phyloP scores from a whole-genome alignment of 2,329 filamentous ascomycete genomes.

The Cylindrodendrum hubeiense region DNA sequence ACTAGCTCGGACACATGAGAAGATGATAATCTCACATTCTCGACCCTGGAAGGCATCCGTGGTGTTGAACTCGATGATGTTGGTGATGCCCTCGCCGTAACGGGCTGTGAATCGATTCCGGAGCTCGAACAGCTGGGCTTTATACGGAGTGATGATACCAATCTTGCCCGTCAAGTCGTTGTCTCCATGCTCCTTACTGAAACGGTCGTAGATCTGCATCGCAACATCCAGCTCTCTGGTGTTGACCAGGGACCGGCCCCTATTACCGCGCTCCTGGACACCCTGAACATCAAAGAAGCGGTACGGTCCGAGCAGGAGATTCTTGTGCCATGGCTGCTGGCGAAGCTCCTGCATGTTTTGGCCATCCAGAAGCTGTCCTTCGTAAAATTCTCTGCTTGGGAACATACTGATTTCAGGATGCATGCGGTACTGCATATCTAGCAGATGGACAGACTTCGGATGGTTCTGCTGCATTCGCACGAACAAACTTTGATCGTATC shows the following conservation, averaged over 20 bases:
- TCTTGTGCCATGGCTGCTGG: slow-evolving; percentile 86
- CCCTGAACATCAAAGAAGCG: slow-evolving; percentile 98
- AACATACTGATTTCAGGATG: slow-evolving; percentile 96
- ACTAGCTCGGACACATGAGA: slow-evolving; percentile 95
- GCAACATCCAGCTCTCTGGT: slow-evolving; percentile 88
- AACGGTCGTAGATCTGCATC: slow-evolving; percentile 84
- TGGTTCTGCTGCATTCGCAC: slow-evolving; percentile 97
- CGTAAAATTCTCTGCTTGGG: slow-evolving; percentile 93
- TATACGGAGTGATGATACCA: slow-evolving; percentile 98
- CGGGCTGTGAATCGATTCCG: slow-evolving; percentile 78
- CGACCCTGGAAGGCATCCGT: slow-evolving; percentile 98
- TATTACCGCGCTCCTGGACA: slow-evolving; percentile 82
- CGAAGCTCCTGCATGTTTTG: slow-evolving; percentile 83
- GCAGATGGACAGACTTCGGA: slow-evolving; percentile 86
- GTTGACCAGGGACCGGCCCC: slow-evolving; percentile 92
- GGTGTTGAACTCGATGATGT: slow-evolving; percentile 95
- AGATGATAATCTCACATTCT: slow-evolving; percentile 98
- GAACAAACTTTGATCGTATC: slow-evolving; percentile 98
- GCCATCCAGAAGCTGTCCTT: slow-evolving; percentile 87
- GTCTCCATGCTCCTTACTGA: slow-evolving; percentile 77
- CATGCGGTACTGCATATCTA: slow-evolving; percentile 99
- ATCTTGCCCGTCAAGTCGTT: slow-evolving; percentile 85
- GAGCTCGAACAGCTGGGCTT: slow-evolving; percentile 87
- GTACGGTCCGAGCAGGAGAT: slow-evolving; percentile 86
- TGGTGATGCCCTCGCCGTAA: slow-evolving; percentile 81